Evolutionary conservation across 805 yeast genomes (phyloP), one percentile per base, ranked within the genome.

Genomic region (Cyberlindnera maclurae): DNA sequence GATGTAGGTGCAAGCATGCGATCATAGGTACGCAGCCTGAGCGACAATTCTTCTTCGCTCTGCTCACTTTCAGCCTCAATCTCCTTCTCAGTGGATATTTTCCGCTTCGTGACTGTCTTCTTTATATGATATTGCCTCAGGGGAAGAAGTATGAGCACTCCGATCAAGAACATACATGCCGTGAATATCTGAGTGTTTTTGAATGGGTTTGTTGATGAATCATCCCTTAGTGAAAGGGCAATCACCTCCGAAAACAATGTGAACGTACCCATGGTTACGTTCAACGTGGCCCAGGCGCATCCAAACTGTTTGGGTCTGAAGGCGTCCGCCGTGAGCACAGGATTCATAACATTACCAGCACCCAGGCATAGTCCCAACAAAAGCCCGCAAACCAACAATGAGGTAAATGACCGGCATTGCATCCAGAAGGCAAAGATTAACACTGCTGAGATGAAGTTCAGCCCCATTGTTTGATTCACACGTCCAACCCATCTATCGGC

Each of bases 151-250:
- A 71, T 41, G 2, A 75, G 4, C 6, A 70, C 53, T 0, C 72
- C 73, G 12, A 57, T 60, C 12, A 70, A 51, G 45, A 66, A 71
- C 36, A 72, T 57, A 7, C 67, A 49, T 1, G 82, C 86, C 2
- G 76, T 67, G 55, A 76, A 77, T 1, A 77, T 66, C 49, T 79
- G 85, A 0, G 81, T 65, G 46, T 77, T 66, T n/a, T 70, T 49
- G 47, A 68, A 79, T 2, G 84, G 84, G 9, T 46, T 44, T 9
- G 43, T 35, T 6, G 50, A 27, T 0, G 37, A 17, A 12, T 48
- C 31, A 11, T 51, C 59, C 36, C 59, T 64, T 33, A 76, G 49
- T 0, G 73, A 63, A 36, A 77, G 68, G 0, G 77, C 82, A 34
- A 77, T 68, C 3, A 74, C 71, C 54, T 77, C 83, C 5, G 73